A percentile compares a stretch with the other conserved stretches of the same genome.
Evolutionary conservation across 1,284 basidiomycete genomes (phyloP).

Genomic region (Dichomitus squalens): DNA sequence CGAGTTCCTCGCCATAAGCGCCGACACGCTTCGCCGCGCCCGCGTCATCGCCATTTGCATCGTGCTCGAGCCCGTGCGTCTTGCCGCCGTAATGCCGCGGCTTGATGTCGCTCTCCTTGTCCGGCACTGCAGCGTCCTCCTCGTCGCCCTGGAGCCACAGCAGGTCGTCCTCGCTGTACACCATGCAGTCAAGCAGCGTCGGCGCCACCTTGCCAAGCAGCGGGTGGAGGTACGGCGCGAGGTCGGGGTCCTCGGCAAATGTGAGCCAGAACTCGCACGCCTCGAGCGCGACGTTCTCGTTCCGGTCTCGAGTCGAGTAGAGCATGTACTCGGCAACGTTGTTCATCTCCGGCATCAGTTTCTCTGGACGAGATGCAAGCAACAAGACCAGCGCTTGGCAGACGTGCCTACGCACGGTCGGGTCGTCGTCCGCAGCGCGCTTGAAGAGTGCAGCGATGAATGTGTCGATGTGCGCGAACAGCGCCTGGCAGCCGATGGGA

Average conservation of each 20-base stretch:
- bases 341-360: constrained; percentile 93
- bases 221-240: constrained; percentile 84
- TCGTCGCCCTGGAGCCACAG: constrained; percentile 94
- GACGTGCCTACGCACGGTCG: constrained; percentile 93
- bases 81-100: constrained; percentile 90
- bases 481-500: constrained; percentile 80
- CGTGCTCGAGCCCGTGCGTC: constrained; percentile 82
- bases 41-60: constrained; percentile 55
- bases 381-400: constrained; percentile 96
- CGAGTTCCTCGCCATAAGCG: constrained; percentile 73
- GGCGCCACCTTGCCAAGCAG: constrained; percentile 90
- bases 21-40: constrained; percentile 49
- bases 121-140: constrained; percentile 88
- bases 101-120: constrained; percentile 95
- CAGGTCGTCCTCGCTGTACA: constrained; percentile 97
- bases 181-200: constrained; percentile 94
- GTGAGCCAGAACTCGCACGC: constrained; percentile 99
- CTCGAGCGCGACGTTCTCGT: constrained; percentile 93
- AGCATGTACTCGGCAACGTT: constrained; percentile 99
- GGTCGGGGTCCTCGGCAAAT: constrained; percentile 92
- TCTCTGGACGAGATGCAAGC: constrained; percentile 91
- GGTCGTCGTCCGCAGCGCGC: constrained; percentile 90
- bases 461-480: constrained; percentile 88
- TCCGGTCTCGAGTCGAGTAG: constrained; percentile 96
- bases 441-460: constrained; percentile 95